Percentiles rank a stretch among this genome's conserved stretches.
Conservation (phyloP, 768 basidiomycete species). For the Russula brevipes region DNA sequence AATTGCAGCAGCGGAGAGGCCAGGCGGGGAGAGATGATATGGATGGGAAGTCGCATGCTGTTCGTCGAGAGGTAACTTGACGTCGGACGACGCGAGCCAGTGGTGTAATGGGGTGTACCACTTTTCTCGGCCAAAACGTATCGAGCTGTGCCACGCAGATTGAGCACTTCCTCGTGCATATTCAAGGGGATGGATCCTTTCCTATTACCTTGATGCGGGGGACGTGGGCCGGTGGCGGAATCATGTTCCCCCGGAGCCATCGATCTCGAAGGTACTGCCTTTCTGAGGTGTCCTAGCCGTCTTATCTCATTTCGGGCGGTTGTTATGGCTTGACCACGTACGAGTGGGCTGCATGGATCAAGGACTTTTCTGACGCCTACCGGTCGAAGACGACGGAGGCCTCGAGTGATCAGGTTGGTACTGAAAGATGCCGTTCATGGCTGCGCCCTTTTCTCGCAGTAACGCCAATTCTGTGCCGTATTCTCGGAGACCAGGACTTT, state of each 20-base stretch:
- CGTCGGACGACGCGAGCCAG: conserved; percentile 38
- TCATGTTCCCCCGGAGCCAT: conserved; percentile 1
- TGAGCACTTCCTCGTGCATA: conserved; percentile 45
- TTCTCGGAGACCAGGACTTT: no score
- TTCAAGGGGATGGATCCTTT: conserved; percentile 28
- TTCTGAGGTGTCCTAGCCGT: neutral
- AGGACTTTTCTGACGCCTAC: conserved; percentile 59
- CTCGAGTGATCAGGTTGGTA: no score
- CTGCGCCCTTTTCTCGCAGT: no score
- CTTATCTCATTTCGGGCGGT: conserved; percentile 37
- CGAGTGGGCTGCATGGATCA: conserved; percentile 59
- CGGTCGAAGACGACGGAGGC: conserved; percentile 41
- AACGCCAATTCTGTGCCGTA: no score
- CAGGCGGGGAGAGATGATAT: no score
- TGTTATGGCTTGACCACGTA: conserved; percentile 52
- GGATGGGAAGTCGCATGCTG: no score
- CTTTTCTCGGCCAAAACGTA: conserved; percentile 49
- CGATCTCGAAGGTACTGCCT: conserved; percentile 3
- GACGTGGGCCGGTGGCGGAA: conserved; percentile 3
- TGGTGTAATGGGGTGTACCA: conserved; percentile 59
- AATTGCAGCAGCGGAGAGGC: no score
- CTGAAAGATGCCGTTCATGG: no score
- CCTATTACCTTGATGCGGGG: neutral
- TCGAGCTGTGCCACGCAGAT: conserved; percentile 57
- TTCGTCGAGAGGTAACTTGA: no score